A percentile compares a stretch with the other conserved stretches of the same genome.
Conservation (phyloP, 2,329 filamentous ascomycete species). For the Venturia nashicola region DNA sequence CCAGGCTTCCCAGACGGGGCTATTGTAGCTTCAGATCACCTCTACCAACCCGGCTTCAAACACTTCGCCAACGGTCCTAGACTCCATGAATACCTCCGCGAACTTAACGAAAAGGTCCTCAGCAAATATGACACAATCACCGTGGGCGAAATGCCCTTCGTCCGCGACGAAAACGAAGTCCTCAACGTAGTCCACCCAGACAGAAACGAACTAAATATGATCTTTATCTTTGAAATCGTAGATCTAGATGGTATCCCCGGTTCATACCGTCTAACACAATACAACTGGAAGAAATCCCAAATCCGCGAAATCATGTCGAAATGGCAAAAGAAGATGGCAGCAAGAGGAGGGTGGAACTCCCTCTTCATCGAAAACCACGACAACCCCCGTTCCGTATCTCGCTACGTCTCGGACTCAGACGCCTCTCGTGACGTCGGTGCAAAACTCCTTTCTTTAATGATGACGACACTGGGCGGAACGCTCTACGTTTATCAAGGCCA, state of each 20-base stretch:
- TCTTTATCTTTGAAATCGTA: conserved; percentile 36
- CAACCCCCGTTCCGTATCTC: conserved; percentile 36
- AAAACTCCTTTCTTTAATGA: conserved; percentile 36
- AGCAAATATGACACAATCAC: conserved; percentile 46
- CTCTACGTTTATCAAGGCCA: conserved; percentile 40
- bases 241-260: conserved; percentile 24
- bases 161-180: conserved; percentile 31
- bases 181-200: conserved; percentile 29
- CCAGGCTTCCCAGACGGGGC: conserved; percentile 30
- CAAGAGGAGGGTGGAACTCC: conserved; percentile 35
- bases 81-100: conserved; percentile 45
- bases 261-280: conserved; percentile 20
- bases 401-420: conserved; percentile 36
- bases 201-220: conserved; percentile 33
- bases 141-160: conserved; percentile 49
- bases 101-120: conserved; percentile 39
- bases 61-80: conserved; percentile 46
- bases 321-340: conserved; percentile 33
- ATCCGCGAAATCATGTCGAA: conserved; percentile 22
- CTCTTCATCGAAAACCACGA: conserved; percentile 44
- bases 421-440: conserved; percentile 32
- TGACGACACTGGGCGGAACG: conserved; percentile 35
- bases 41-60: conserved; percentile 35
- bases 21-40: conserved; percentile 25
- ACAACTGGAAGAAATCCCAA: conserved; percentile 25